Conservation (phyloP, 2,329 filamentous ascomycete species). For the Colletotrichum sp. region DNA sequence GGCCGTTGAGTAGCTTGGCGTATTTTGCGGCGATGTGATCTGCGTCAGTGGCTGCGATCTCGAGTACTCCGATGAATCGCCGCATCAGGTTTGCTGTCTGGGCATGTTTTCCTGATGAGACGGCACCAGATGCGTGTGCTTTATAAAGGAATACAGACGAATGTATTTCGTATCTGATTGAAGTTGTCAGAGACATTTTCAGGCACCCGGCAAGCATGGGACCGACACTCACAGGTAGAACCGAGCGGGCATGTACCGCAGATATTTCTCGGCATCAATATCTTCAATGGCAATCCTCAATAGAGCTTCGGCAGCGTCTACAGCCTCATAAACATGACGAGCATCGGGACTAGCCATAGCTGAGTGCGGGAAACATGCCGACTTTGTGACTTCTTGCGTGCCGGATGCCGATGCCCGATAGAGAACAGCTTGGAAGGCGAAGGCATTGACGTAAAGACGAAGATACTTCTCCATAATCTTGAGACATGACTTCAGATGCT, state of each 20-base stretch:
- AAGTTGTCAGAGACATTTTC: no score
- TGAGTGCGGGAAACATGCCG: slow-evolving; percentile 55
- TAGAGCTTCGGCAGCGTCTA: slow-evolving; percentile 67
- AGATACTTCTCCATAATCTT: slow-evolving; percentile 75
- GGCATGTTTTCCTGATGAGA: background rate
- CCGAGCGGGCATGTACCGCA: slow-evolving; percentile 68
- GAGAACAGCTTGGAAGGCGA: slow-evolving; percentile 75
- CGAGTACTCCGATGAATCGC: background rate
- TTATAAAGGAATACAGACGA: slow-evolving; percentile 70
- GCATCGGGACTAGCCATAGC: slow-evolving; percentile 61
- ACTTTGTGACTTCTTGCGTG: slow-evolving; percentile 35
- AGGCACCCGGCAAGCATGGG: no score
- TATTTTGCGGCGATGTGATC: background rate
- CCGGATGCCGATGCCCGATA: slow-evolving; percentile 43
- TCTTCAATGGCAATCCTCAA: slow-evolving; percentile 63
- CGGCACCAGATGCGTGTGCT: background rate
- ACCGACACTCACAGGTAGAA: slow-evolving; percentile 59
- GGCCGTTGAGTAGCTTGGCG: background rate
- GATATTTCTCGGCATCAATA: slow-evolving; percentile 59
- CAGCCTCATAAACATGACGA: slow-evolving; percentile 68
- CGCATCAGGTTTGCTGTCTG: background rate
- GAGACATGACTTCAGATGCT: slow-evolving; percentile 69
- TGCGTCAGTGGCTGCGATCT: background rate
- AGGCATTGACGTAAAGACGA: slow-evolving; percentile 75
- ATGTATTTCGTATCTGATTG: slow-evolving; percentile 48